A percentile compares a stretch with the other conserved stretches of the same genome.
These are phyloP conservation scores for Silybum marianum DNA, from an alignment of 129 eudicot genomes.

Conservation along the genomic window DNA sequence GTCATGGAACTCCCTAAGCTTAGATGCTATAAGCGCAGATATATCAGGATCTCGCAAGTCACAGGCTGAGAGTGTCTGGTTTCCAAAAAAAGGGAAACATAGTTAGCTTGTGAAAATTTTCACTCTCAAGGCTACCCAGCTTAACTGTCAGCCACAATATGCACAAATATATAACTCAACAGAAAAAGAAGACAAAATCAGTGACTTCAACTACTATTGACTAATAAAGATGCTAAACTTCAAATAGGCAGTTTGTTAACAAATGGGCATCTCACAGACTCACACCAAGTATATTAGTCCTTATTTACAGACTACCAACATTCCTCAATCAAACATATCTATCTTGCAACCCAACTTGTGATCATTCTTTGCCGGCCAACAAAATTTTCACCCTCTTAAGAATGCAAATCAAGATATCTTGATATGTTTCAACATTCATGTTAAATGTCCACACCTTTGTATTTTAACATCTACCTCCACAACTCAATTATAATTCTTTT, in stretches of 20 bases:
- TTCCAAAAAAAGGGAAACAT: slow-evolving; percentile 11
- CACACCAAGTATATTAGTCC: background rate
- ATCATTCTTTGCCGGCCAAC: background rate
- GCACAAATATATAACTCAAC: background rate
- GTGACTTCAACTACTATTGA: background rate
- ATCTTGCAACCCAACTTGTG: background rate
- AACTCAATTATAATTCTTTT: background rate
- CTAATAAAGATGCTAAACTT: background rate
- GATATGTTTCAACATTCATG: background rate
- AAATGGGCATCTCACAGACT: background rate
- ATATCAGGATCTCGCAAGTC: slow-evolving; percentile 86
- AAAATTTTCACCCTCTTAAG: background rate
- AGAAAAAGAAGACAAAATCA: background rate
- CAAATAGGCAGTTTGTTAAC: background rate
- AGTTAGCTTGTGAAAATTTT: background rate
- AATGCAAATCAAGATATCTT: background rate
- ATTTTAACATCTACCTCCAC: background rate
- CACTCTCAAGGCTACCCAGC: background rate
- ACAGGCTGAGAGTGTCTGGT: slow-evolving; percentile 86
- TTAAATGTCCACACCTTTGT: background rate
- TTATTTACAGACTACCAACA: background rate
- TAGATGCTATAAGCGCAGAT: slow-evolving; percentile 85
- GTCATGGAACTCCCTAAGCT: slow-evolving; percentile 85
- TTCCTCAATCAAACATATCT: background rate
- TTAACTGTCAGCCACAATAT: background rate